Base-by-base conservation (phyloP, 2,329 filamentous ascomycete species). In the Fusarium udum region DNA sequence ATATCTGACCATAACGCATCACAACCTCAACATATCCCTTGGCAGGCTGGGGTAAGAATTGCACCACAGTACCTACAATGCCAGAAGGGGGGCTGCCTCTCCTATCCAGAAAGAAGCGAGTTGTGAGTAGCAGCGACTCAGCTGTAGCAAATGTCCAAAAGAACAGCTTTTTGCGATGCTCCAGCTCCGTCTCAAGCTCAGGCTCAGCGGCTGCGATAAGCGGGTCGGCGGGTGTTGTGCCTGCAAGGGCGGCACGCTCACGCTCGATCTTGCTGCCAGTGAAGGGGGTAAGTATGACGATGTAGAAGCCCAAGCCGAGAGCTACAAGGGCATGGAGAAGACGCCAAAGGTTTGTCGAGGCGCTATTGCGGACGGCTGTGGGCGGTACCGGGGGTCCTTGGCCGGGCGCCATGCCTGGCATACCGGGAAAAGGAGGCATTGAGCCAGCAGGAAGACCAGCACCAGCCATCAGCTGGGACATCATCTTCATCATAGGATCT, bases 111-210 rank as follows among this genome's bases (percentile, higher is more conserved):
- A 94, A 90, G 79, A 92, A 93, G 31, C 93, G 86, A 36, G 89
- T 91, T 4, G 90, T 92, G 72, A 95, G 89, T 71, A 95, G 84
- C 60, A 93, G 80, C 16, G 93, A 87, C 83, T 96, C 93, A 37
- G 90, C 91, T 1, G 93, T 94, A 11, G 92, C 91, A 79, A 95
- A 96, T n/a, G 93, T 87, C 85, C 91, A 94, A 82, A 95, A 95
- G 82, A 95, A 92, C 28, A 82, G 58, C 52, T 70, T 77, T 72
- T 79, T 81, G 48, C 78, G 80, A 55, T 75, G 79, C 65, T 82
- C 80, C 28, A 79, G 67, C 45, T 80, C 79, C 18, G 78, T 78
- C 56, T 79, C 79, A 20, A 74, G 72, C 51, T 78, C 79, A 20
- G 69, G 73, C 18, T 79, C 75, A 20, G 57, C 51, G 18, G 75